These are phyloP conservation scores for Coemansia sp. DNA, from an alignment of 192 early-diverging fungal species.

Conservation along the genomic window DNA sequence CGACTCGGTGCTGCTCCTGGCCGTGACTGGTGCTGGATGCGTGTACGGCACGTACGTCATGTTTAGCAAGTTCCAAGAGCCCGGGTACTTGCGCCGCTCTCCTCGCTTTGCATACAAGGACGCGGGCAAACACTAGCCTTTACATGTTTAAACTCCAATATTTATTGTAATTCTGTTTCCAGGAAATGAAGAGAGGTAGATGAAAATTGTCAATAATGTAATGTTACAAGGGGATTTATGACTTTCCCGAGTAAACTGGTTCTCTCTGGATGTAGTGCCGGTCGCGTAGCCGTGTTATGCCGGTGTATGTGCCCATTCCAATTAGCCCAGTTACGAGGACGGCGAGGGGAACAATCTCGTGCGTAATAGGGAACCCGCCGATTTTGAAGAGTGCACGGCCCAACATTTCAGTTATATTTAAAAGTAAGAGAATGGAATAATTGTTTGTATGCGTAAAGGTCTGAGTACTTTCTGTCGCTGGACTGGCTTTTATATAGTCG, in stretches of 20 bases:
- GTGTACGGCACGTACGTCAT: constrained; percentile 47
- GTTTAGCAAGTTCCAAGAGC: constrained; percentile 53
- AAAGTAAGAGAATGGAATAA: background rate
- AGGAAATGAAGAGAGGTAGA: background rate
- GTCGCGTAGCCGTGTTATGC: constrained; percentile 42
- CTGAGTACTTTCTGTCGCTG: too few relatives aligned
- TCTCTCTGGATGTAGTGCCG: constrained; percentile 31
- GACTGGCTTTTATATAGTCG: too few relatives aligned
- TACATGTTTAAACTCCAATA: too few relatives aligned
- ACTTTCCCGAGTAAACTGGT: constrained; percentile 20
- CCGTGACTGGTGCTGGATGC: constrained; percentile 46
- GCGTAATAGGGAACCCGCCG: constrained; percentile 44
- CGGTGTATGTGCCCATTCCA: constrained; percentile 41
- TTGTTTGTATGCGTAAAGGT: background rate
- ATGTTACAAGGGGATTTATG: background rate
- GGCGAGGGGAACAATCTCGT: constrained; percentile 33
- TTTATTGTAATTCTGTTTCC: too few relatives aligned
- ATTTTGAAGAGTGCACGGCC: constrained; percentile 34
- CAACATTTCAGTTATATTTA: constrained; percentile 15
- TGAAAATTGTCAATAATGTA: background rate
- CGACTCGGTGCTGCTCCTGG: constrained; percentile 41
- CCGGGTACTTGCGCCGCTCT: constrained; percentile 42
- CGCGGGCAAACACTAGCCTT: background rate
- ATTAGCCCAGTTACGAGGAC: constrained; percentile 23
- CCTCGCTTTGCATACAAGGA: constrained; percentile 46